Percentiles rank a stretch among this genome's conserved stretches.
Conservation (phyloP, 192 early-diverging fungal species). For the Linderina pennispora region DNA sequence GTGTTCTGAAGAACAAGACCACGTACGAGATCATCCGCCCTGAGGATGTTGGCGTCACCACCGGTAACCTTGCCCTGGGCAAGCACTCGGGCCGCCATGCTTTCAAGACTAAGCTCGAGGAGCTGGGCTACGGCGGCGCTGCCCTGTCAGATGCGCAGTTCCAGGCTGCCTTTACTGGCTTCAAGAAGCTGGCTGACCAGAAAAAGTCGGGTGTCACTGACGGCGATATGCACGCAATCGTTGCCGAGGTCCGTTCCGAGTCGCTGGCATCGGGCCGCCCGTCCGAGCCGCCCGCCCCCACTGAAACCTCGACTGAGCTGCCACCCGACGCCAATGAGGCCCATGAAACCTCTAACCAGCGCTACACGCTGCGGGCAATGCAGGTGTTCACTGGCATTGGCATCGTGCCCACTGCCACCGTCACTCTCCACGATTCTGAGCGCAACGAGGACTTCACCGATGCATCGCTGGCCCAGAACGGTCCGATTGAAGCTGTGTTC, state of each 20-base stretch:
- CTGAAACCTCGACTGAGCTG: not conserved
- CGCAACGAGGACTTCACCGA: constrained; percentile 49
- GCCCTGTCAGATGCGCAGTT: constrained; percentile 55
- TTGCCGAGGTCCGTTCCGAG: constrained; percentile 66
- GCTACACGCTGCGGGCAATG: constrained; percentile 62
- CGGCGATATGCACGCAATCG: constrained; percentile 80
- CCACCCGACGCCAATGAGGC: constrained; percentile 2
- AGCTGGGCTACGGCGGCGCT: constrained; percentile 67
- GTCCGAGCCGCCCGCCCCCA: not conserved
- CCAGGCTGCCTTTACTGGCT: constrained; percentile 76
- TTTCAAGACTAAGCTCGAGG: constrained; percentile 71
- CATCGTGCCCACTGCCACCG: constrained; percentile 73
- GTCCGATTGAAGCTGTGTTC: constrained; percentile 88
- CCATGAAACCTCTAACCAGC: constrained; percentile 4
- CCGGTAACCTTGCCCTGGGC: constrained; percentile 81
- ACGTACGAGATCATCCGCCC: constrained; percentile 98
- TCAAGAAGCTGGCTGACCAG: constrained; percentile 89
- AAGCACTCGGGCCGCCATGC: constrained; percentile 97
- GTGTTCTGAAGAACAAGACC: constrained; percentile 90
- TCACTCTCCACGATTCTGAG: constrained; percentile 61
- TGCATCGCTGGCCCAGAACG: constrained; percentile 73
- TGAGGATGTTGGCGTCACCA: constrained; percentile 83
- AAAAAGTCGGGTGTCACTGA: constrained; percentile 85
- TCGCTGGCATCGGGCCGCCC: constrained; percentile 3
- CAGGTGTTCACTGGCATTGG: constrained; percentile 75